Evolutionary conservation across 1,284 basidiomycete species (phyloP).

Genomic region (Rhodotorula glutinis): DNA sequence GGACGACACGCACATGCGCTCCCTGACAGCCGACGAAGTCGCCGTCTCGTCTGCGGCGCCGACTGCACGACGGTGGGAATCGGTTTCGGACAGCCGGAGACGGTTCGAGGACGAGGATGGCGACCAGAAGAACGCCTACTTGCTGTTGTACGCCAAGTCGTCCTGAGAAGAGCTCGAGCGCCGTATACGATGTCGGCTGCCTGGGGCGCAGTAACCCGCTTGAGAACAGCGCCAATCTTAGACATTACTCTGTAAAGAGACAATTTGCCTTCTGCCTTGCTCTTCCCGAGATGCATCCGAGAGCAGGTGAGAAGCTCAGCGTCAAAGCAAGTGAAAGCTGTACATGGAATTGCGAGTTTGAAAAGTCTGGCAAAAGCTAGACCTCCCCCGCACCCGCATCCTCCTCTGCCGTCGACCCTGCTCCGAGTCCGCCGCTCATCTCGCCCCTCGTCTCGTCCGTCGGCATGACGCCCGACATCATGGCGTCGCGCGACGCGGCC

Average conservation of each 20-base stretch:
- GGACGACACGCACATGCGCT: slow-evolving; percentile 56
- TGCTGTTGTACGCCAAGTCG: slow-evolving; percentile 70
- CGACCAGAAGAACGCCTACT: slow-evolving; percentile 63
- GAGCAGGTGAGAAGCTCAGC: too few species aligned
- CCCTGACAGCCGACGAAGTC: slow-evolving; percentile 17
- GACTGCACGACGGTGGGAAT: slow-evolving; percentile 1
- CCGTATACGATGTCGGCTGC: too few species aligned
- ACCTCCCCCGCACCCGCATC: slow-evolving; percentile 27
- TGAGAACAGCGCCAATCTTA: too few species aligned
- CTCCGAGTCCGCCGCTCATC: not conserved
- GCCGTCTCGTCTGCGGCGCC: slow-evolving; percentile 11
- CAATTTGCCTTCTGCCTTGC: too few species aligned
- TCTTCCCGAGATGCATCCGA: too few species aligned
- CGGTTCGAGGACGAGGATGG: slow-evolving; percentile 61
- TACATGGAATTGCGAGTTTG: too few species aligned
- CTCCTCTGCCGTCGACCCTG: slow-evolving; percentile 20
- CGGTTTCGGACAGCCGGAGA: slow-evolving; percentile 60
- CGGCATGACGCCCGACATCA: slow-evolving; percentile 46
- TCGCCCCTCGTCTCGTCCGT: not conserved
- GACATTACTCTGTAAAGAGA: too few species aligned
- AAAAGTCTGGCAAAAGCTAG: not conserved
- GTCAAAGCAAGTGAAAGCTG: too few species aligned
- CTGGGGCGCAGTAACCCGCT: too few species aligned
- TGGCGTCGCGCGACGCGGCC: slow-evolving; percentile 77
- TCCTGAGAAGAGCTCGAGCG: too few species aligned